These are phyloP conservation scores for Sphaerostilbella broomeana DNA, from an alignment of 2,329 filamentous ascomycete genomes.

Conservation along the genomic window DNA sequence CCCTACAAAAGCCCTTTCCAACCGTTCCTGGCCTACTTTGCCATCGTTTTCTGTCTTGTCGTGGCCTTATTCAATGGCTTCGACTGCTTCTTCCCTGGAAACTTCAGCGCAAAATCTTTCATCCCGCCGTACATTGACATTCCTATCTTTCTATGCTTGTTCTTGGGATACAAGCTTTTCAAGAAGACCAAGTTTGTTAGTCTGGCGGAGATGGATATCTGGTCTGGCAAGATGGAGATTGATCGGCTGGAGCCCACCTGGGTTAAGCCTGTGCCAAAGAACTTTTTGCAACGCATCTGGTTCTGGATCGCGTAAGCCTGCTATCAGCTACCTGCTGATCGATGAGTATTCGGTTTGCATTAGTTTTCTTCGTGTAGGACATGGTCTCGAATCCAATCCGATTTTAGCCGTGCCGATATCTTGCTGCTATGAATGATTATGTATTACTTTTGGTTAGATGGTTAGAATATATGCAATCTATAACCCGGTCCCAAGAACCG, in stretches of 20 bases:
- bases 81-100: conserved; percentile 58
- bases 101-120: conserved; percentile 44
- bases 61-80: conserved; percentile 70
- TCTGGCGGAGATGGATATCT: conserved; percentile 33
- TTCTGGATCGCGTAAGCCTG: conserved; percentile 33
- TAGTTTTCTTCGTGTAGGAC: no score
- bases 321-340: no score
- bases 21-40: conserved; percentile 61
- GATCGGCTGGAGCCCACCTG: conserved; percentile 32
- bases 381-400: no score
- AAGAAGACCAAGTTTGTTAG: conserved; percentile 49
- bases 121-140: conserved; percentile 65
- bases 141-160: conserved; percentile 58
- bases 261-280: conserved; percentile 29
- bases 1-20: conserved; percentile 61
- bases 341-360: no score
- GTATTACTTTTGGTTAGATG: no score
- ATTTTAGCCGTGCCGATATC: no score
- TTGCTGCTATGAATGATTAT: no score
- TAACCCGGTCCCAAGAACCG: no score
- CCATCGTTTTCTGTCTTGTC: conserved; percentile 52
- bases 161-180: conserved; percentile 56
- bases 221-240: conserved; percentile 35
- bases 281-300: conserved; percentile 34
- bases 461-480: no score